Conservation (phyloP, 31 red algal genomes). For the Bonnemaisonia californica region DNA sequence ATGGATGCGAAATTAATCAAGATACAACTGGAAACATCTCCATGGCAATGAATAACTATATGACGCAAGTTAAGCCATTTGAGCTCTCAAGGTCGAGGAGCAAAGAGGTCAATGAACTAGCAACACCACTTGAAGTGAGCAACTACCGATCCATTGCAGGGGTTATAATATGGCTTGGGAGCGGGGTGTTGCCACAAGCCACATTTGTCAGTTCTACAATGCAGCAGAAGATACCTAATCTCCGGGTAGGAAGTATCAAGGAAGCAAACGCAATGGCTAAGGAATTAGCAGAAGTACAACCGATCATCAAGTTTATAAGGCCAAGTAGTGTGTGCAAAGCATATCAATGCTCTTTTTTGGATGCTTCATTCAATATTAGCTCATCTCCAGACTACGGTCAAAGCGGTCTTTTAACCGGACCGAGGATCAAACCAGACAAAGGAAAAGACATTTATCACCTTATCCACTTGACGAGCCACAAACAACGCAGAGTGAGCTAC, state of each 20-base stretch:
- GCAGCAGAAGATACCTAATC: neutral
- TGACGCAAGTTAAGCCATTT: neutral
- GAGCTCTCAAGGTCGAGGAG: neutral
- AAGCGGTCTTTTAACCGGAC: too few relatives aligned
- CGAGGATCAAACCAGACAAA: too few relatives aligned
- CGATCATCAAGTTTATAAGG: neutral
- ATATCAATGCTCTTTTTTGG: too few relatives aligned
- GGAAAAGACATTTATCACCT: too few relatives aligned
- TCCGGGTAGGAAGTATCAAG: conserved; percentile 3
- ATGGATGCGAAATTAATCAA: neutral
- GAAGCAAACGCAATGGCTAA: neutral
- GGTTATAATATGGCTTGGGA: neutral
- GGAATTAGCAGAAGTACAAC: conserved; percentile 2
- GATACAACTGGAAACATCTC: neutral
- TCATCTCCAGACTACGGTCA: too few relatives aligned
- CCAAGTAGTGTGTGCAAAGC: too few relatives aligned
- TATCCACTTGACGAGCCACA: too few relatives aligned
- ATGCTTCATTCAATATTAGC: too few relatives aligned
- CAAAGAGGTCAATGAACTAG: neutral
- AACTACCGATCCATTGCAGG: neutral
- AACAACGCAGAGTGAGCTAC: too few relatives aligned
- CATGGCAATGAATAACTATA: neutral
- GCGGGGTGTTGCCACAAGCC: conserved; percentile 2
- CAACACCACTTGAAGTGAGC: neutral
- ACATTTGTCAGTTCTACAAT: neutral